Conservation (phyloP, 768 basidiomycete genomes). For the Cytidiella melzeri region DNA sequence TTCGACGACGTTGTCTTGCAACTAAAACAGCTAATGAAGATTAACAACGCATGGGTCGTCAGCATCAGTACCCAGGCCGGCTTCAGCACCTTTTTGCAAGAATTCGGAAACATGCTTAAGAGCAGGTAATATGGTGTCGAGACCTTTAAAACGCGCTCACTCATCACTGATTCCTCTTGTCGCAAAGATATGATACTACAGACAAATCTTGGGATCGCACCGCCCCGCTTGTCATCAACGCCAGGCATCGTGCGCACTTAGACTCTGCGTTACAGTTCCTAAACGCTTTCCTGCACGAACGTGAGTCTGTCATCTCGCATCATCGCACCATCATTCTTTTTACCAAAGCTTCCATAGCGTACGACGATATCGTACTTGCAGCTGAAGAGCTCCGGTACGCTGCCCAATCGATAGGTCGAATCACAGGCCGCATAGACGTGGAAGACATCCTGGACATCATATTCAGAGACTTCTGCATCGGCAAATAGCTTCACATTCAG, state of each 20-base stretch:
- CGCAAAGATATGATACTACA: not conserved
- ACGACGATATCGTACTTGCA: conserved; percentile 71
- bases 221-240: conserved; percentile 68
- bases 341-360: not conserved
- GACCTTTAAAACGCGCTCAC: too few relatives aligned
- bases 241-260: conserved; percentile 74
- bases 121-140: conserved; percentile 39
- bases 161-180: too few relatives aligned
- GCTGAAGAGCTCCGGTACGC: conserved; percentile 90
- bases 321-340: too few relatives aligned
- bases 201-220: conserved; percentile 2
- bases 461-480: conserved; percentile 86
- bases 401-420: conserved; percentile 72
- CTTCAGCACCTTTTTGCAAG: conserved; percentile 50
- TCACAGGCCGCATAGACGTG: conserved; percentile 74
- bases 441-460: conserved; percentile 82
- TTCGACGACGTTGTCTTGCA: not conserved
- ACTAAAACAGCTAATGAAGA: not conserved
- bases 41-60: conserved; percentile 42
- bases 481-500: conserved; percentile 57
- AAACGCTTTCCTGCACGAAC: conserved; percentile 49
- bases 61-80: conserved; percentile 61
- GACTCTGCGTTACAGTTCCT: conserved; percentile 57
- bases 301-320: conserved; percentile 24
- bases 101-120: conserved; percentile 47